Base-by-base conservation (phyloP, 495 filamentous ascomycete species). In the Friedmanniomyces simplex region DNA sequence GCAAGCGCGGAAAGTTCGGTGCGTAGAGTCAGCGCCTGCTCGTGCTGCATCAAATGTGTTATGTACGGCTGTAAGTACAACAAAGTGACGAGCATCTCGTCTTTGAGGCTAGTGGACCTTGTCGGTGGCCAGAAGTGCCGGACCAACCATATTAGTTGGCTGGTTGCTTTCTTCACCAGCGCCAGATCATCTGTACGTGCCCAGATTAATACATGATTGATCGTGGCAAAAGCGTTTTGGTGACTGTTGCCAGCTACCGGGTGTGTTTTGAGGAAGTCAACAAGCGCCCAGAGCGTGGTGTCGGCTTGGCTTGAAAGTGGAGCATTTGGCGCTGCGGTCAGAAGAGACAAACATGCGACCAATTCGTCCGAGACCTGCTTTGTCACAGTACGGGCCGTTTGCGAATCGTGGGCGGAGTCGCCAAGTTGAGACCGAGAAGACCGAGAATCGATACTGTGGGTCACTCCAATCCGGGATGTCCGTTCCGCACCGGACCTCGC, bases 31-130 rank as follows among this genome's bases (percentile, higher is more conserved):
- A 70, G 47, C 47, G 65, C 57, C 24, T 69, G 53, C 30, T 64
- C 63, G 22, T 54, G 32, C 2, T 12, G 37, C 18, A 79, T 61
- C 25, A 75, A 58, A 13, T 63, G 69, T 34, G 80, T 73, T 30
- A 89, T 67, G 60, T 86, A 78, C 14, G 80, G 71, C 53, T 83
- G 77, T 16, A 83, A 75, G 47, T 82, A 75, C 58, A 88, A 83
- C 36, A 94, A 71, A n/a, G 82, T 79, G 56, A 83, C 81, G 37
- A 85, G 73, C 63, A 91, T 77, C 60, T 89, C 83, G 62, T 91
- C 88, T 55, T 82, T 82, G 37, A 85, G 64, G 12, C 11, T 25
- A 14, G 18, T 26, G 49, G 28, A 32, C 28, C 12, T 20, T 3
- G 11, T 32, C 5, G 49, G 7, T 13, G 78, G 72, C 93, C 93